A percentile compares a stretch with the other conserved stretches of the same genome.
Evolutionary conservation across 2,329 filamentous ascomycete genomes (phyloP).

Genomic region (Bipolaris bicolor): DNA sequence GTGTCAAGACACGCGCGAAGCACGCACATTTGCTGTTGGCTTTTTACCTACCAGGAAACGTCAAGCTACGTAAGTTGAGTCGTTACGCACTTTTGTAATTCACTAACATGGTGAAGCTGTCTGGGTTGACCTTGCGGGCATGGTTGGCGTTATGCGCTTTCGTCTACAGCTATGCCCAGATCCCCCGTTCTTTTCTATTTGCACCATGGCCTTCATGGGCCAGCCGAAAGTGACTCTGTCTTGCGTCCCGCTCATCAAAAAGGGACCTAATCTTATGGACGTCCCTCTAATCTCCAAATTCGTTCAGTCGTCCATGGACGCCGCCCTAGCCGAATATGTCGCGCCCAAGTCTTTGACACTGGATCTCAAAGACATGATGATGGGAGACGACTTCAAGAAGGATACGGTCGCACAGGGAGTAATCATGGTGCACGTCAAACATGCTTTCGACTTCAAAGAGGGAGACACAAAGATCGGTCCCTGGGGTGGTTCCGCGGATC

Average conservation of each 20-base stretch:
- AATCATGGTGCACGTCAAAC: conserved; percentile 69
- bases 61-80: conserved; percentile 56
- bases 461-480: conserved; percentile 69
- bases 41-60: conserved; percentile 68
- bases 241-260: conserved; percentile 72
- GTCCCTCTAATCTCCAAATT: conserved; percentile 76
- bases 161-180: conserved; percentile 76
- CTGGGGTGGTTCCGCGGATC: conserved; percentile 67
- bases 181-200: conserved; percentile 77
- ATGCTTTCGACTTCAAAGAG: conserved; percentile 73
- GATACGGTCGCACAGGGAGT: conserved; percentile 70
- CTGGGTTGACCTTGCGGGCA: conserved; percentile 76
- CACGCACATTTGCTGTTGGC: conserved; percentile 75
- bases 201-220: conserved; percentile 75
- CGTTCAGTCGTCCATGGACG: conserved; percentile 75
- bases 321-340: conserved; percentile 76
- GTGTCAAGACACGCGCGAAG: conserved; percentile 67
- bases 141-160: conserved; percentile 72
- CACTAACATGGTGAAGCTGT: conserved; percentile 56
- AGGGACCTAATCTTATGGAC: conserved; percentile 75
- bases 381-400: conserved; percentile 80
- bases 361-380: conserved; percentile 77
- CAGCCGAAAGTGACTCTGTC: conserved; percentile 75
- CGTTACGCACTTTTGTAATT: neutral
- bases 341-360: conserved; percentile 76